A percentile compares a stretch with the other conserved stretches of the same genome.
Evolutionary conservation across 78 protist genomes (phyloP).

Genomic region (Dictyostelium purpureum): DNA sequence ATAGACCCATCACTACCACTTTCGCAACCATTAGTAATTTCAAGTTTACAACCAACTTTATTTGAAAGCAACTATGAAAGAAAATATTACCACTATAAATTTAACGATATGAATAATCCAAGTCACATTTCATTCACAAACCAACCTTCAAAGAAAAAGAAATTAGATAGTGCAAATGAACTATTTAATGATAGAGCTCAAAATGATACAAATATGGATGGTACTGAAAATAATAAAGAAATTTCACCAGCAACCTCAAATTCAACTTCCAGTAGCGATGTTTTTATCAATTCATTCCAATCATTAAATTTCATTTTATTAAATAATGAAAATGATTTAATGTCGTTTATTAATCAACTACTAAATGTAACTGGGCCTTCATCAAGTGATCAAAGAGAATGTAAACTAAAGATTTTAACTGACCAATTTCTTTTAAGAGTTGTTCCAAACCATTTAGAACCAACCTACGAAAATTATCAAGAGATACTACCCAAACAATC

Average conservation of each 20-base stretch:
- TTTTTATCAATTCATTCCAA: not conserved
- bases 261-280: not conserved
- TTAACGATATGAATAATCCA: conserved; percentile 57
- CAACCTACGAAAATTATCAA: conserved; percentile 52
- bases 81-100: conserved; percentile 49
- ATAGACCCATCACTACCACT: conserved; percentile 1
- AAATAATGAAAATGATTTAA: not conserved
- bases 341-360: not conserved
- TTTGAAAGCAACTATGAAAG: conserved; percentile 33
- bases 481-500: conserved; percentile 72
- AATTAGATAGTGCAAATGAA: not conserved
- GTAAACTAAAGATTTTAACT: conserved; percentile 6
- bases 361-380: not conserved
- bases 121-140: conserved; percentile 48
- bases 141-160: not conserved
- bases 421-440: conserved; percentile 5
- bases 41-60: not conserved
- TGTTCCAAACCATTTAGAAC: not conserved
- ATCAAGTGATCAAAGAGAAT: no score
- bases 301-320: not conserved
- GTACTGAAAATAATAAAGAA: not conserved
- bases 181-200: no score
- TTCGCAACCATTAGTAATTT: not conserved
- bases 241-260: not conserved
- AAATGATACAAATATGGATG: no score